Percentiles rank a stretch among this genome's conserved stretches.
phyloP scores from a whole-genome alignment of 805 yeast genomes.

The Kluyveromyces siamensis region DNA sequence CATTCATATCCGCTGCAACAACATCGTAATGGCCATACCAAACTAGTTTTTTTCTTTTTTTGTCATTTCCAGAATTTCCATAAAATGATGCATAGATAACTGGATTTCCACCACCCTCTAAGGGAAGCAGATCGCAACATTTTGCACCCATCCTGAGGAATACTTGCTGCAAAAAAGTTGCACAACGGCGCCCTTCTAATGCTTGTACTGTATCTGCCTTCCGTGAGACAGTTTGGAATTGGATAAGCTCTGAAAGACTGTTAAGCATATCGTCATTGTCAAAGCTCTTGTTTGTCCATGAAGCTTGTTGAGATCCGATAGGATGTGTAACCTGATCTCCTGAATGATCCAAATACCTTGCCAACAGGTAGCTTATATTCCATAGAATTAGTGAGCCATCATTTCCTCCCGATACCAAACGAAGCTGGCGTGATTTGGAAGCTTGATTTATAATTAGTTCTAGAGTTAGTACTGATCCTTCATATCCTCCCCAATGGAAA shows the following conservation, averaged over 20 bases:
- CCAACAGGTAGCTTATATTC: slow-evolving; percentile 38
- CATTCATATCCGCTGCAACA: slow-evolving; percentile 57
- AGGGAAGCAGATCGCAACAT: slow-evolving; percentile 58
- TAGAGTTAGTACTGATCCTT: slow-evolving; percentile 50
- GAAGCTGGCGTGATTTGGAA: slow-evolving; percentile 27
- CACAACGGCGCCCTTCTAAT: slow-evolving; percentile 80
- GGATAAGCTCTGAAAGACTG: slow-evolving; percentile 51
- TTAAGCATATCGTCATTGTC: slow-evolving; percentile 57
- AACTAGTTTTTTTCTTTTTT: slow-evolving; percentile 40
- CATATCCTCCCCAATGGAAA: slow-evolving; percentile 43
- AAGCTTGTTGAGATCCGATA: neutral
- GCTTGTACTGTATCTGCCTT: slow-evolving; percentile 44
- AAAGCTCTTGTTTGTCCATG: slow-evolving; percentile 14
- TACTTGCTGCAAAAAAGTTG: slow-evolving; percentile 57
- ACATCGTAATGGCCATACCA: slow-evolving; percentile 98
- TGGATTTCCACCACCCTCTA: slow-evolving; percentile 66
- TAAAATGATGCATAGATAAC: slow-evolving; percentile 69
- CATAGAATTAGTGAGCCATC: slow-evolving; percentile 65
- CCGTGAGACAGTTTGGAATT: slow-evolving; percentile 72
- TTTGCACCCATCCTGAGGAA: slow-evolving; percentile 64
- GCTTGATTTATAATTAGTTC: slow-evolving; percentile 34
- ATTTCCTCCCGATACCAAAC: slow-evolving; percentile 59
- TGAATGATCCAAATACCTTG: neutral
- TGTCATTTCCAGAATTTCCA: slow-evolving; percentile 28
- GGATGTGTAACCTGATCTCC: slow-evolving; percentile 5